Conservation (phyloP, 257 asterid genomes). For the Capsicum chinense region DNA sequence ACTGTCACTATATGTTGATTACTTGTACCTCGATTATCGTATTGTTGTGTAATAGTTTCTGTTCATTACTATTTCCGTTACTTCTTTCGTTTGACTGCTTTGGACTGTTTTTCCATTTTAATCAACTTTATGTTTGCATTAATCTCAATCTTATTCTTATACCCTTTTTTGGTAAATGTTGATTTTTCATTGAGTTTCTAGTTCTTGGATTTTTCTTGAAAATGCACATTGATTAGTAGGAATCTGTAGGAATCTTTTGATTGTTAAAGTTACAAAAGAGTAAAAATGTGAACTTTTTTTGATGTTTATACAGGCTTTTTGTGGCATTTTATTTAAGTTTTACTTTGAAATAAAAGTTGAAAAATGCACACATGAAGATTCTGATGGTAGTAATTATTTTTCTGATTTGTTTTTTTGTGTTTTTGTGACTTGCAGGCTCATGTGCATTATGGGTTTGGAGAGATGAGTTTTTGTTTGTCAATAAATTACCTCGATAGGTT, state of each 20-base stretch:
- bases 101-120: not conserved
- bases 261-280: not conserved
- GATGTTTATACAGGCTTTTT: not conserved
- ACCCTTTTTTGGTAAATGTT: not conserved
- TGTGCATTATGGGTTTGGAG: conserved; percentile 45
- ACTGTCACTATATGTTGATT: too few relatives aligned
- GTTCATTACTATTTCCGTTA: too few relatives aligned
- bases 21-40: too few relatives aligned
- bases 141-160: not conserved
- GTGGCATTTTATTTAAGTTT: not conserved
- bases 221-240: conserved; percentile 15
- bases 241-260: not conserved
- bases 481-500: conserved; percentile 49
- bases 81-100: too few relatives aligned
- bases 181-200: not conserved
- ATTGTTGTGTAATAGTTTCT: too few relatives aligned
- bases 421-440: conserved; percentile 40
- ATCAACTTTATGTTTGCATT: conserved; percentile 18
- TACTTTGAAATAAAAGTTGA: not conserved
- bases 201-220: not conserved
- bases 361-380: not conserved
- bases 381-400: not conserved
- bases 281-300: not conserved
- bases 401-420: conserved; percentile 5
- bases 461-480: conserved; percentile 40